Base-by-base conservation (phyloP, 2,329 filamentous ascomycete species). In the Trichoderma aggressivum region DNA sequence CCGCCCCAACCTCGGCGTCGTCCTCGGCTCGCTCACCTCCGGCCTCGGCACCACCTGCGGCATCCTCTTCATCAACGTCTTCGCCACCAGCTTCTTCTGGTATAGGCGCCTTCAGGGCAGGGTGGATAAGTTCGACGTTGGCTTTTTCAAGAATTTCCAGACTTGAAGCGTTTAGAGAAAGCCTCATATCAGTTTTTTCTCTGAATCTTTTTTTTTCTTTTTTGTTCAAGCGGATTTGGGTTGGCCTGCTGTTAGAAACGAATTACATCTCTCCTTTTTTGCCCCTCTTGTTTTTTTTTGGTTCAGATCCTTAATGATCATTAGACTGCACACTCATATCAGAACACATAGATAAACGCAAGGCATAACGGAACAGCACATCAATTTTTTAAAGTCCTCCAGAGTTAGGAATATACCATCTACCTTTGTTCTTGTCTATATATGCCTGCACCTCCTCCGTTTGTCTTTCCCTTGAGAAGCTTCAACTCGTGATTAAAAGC, bases 31-130 rank as follows among this genome's bases (percentile, higher is more conserved):
- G 50, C 65, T 75, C 18, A 68, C 66, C 16, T 71, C 72, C 5
- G 67, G 72, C 2, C 72, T 75, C 4, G 26, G 62, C 12, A 71
- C 55, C 5, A 43, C 58, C 12, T 58, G 26, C 28, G 30, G 55
- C 11, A 30, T 71, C 5, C 12, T 75, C n/a, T 68, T 75, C 3
- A 73, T 73, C 28, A 70, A 71, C 14, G 65, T 76, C 24, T 39
- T 77, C 28, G n/a, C 36, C n/a, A 61, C 26, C 32, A 36, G 70
- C 32, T 67, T 67, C 32, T 71, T 62, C n/a, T 60, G 43, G 36
- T 62, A 61, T 21, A 62, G 63, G 34, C 30, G 62, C 7, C 18
- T 67, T 30, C 70, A 67, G 34, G 70, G 70, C 28, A 30, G 53
- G 30, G 28, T 67, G 24, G 70, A 71, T n/a, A 60, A 67, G n/a